Conservation (phyloP, 441 rosid genomes). For the Gossypium trilobum region DNA sequence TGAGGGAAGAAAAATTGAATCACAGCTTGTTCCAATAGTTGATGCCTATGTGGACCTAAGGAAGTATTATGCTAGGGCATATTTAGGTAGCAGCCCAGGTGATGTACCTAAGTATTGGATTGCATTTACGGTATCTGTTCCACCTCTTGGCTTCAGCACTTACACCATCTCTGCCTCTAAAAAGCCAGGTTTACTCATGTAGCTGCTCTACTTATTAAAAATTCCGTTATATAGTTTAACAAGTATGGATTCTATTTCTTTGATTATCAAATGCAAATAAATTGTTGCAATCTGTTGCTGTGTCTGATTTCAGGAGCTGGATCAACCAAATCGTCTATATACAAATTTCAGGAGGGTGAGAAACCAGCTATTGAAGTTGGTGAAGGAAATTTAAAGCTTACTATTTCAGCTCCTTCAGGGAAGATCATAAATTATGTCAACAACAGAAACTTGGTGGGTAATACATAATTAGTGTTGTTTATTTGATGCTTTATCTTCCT, state of each 20-base stretch:
- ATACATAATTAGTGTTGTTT: not conserved
- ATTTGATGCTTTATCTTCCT: slow-evolving; percentile 11
- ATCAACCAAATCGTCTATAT: slow-evolving; percentile 42
- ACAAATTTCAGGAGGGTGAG: slow-evolving; percentile 31
- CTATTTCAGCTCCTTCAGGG: slow-evolving; percentile 38
- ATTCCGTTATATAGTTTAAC: not conserved
- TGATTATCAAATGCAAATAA: slow-evolving; percentile 11
- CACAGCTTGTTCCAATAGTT: slow-evolving; percentile 69
- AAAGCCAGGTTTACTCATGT: slow-evolving; percentile 43
- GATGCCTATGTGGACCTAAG: slow-evolving; percentile 51
- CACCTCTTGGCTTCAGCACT: slow-evolving; percentile 91
- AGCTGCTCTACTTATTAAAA: slow-evolving; percentile 12
- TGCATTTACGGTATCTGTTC: slow-evolving; percentile 68
- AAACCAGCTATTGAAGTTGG: slow-evolving; percentile 55
- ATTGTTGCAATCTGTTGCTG: not conserved
- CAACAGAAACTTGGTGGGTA: slow-evolving; percentile 50
- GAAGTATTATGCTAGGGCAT: slow-evolving; percentile 66
- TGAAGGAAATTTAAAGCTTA: slow-evolving; percentile 66
- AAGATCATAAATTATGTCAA: slow-evolving; percentile 45
- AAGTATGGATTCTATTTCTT: slow-evolving; percentile 6
- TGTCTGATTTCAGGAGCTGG: slow-evolving; percentile 36
- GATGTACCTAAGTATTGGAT: slow-evolving; percentile 76
- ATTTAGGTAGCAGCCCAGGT: slow-evolving; percentile 57
- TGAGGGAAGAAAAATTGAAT: slow-evolving; percentile 70
- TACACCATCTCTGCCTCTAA: slow-evolving; percentile 60